A percentile compares a stretch with the other conserved stretches of the same genome.
Conservation (phyloP, 2,329 filamentous ascomycete genomes). For the Neoascochyta sp. region DNA sequence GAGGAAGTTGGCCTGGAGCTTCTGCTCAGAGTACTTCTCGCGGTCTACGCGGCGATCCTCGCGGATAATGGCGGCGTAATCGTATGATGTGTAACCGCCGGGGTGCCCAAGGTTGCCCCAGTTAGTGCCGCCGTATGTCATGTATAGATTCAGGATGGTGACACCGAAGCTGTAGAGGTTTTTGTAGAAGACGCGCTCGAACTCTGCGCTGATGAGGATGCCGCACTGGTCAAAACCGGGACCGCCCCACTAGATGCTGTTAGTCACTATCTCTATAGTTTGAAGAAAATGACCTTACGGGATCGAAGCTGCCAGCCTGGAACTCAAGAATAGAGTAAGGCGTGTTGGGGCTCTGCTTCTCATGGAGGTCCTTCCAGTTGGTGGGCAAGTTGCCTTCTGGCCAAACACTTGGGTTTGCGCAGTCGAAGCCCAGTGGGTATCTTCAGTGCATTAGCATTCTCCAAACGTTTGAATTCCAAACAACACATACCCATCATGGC, state of each 20-base stretch:
- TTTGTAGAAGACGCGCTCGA: slow-evolving; percentile 76
- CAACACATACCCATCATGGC: slow-evolving; percentile 64
- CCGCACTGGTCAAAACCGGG: slow-evolving; percentile 65
- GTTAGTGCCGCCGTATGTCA: slow-evolving; percentile 77
- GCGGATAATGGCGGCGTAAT: slow-evolving; percentile 61
- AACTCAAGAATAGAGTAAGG: slow-evolving; percentile 66
- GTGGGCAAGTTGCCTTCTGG: slow-evolving; percentile 55
- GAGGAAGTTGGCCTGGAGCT: slow-evolving; percentile 71
- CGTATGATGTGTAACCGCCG: slow-evolving; percentile 55
- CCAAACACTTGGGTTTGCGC: slow-evolving; percentile 61
- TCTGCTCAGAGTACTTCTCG: slow-evolving; percentile 77
- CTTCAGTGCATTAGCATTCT: too few species aligned
- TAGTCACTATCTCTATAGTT: neutral
- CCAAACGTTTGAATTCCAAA: too few species aligned
- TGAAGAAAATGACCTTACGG: slow-evolving; percentile 22
- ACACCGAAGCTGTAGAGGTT: slow-evolving; percentile 65
- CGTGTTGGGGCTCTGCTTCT: slow-evolving; percentile 60
- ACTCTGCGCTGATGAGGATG: slow-evolving; percentile 65
- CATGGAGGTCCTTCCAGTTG: slow-evolving; percentile 53
- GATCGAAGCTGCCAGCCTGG: slow-evolving; percentile 69
- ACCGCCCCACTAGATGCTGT: slow-evolving; percentile 58
- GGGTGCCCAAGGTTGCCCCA: slow-evolving; percentile 68
- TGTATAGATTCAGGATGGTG: slow-evolving; percentile 69
- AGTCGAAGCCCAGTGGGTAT: slow-evolving; percentile 50
- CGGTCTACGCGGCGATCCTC: slow-evolving; percentile 66